Evolutionary conservation across 1,284 basidiomycete species (phyloP), one percentile per base, ranked within the genome.

Genomic region (Cutaneotrichosporon spelunceum): DNA sequence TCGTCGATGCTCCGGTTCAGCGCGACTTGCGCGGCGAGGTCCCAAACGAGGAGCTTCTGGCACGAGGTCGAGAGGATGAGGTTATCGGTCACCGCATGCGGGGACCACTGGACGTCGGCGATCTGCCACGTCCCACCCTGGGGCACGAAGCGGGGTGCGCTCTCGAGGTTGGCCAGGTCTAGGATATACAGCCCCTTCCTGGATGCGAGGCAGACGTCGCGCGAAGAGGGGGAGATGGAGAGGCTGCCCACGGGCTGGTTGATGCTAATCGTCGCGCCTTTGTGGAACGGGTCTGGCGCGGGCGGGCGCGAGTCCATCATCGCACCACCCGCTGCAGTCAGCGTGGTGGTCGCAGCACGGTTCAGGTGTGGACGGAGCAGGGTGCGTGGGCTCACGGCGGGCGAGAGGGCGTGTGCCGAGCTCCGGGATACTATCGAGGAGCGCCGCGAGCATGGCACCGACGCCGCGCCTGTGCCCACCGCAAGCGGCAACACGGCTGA

Each of bases 61-160:
- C 90, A 91, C 0, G 91, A 95, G 0, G 96, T 99, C 2, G 92
- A 95, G 23, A 95, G 89, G 57, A 99, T 92, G 71, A 94, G 93
- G 69, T 95, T 88, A 54, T 88, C 86, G 14, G 89, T 86, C 8
- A 84, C 82, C 0, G 85, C 85, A 73, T 98, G 94, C 1, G 95
- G 95, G 58, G 94, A 95, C 94, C 95, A 99, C 75, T 99, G 94
- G 3, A 94, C 77, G 64, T 80, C 95, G 7, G 94, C 94, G 4
- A 97, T 93, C 71, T 96, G 92, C 92, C 94, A 98, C 10, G 90
- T 92, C 3, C 93, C 93, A 13, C 92, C 90, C 78, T 99, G 93
- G 3, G 95, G 93, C 11, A 98, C 83, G 72, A 92, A 97, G 49
- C 95, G 86, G 16, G 96, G 95, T 0, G 93, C 84, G 64, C 90